phyloP scores from a whole-genome alignment of 2,329 filamentous ascomycete species.

The Sporothrix protearum region DNA sequence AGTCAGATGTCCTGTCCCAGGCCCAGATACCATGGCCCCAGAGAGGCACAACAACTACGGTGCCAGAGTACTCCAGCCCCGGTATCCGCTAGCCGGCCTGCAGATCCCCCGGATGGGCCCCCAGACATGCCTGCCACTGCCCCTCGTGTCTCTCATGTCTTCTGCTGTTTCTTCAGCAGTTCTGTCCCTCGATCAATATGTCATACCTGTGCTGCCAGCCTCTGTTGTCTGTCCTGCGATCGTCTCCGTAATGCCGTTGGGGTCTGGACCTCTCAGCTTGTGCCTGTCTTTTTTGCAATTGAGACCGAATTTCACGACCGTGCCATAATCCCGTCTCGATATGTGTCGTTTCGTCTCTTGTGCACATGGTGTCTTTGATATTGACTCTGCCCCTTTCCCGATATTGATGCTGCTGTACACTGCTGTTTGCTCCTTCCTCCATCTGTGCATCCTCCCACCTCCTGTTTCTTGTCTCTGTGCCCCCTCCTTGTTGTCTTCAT shows the following conservation, averaged over 20 bases:
- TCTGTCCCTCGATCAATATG: not conserved
- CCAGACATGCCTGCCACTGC: not conserved
- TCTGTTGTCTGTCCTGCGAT: not conserved
- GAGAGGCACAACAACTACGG: no score
- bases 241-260: not conserved
- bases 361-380: not conserved
- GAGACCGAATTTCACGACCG: not conserved
- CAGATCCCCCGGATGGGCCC: not conserved
- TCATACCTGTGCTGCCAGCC: not conserved
- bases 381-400: no score
- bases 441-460: not conserved
- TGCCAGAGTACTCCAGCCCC: not conserved
- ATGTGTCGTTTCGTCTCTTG: not conserved
- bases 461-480: not conserved
- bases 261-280: not conserved
- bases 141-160: not conserved
- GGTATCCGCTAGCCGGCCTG: not conserved
- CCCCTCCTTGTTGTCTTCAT: not conserved
- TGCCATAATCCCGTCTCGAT: not conserved
- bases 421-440: not conserved
- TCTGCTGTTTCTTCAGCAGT: not conserved
- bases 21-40: not conserved
- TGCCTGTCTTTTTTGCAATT: not conserved
- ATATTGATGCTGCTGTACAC: not conserved
- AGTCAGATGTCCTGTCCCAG: not conserved